Evolutionary conservation across 495 filamentous ascomycete genomes (phyloP).

Genomic region (Aspergillus mulundensis): DNA sequence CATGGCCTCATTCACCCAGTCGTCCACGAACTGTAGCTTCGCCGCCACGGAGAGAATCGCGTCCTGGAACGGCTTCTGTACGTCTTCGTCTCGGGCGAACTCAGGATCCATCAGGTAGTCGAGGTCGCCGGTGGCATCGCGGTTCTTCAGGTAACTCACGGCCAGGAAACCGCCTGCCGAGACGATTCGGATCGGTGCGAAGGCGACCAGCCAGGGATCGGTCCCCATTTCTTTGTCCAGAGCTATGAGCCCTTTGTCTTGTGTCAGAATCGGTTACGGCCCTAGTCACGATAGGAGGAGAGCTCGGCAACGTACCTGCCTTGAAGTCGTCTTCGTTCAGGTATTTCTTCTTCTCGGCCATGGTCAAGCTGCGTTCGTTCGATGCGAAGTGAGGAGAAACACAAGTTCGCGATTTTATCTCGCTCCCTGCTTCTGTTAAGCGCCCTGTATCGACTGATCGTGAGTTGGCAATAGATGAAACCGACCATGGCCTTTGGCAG

Average conservation of each 20-base stretch:
- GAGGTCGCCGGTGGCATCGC: slow-evolving; percentile 29
- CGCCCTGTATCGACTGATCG: too few species aligned
- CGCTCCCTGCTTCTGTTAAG: too few species aligned
- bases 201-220: slow-evolving; percentile 26
- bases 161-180: slow-evolving; percentile 29
- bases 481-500: too few species aligned
- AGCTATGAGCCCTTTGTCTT: slow-evolving; percentile 19
- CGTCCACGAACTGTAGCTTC: slow-evolving; percentile 17
- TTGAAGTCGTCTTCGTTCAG: background rate
- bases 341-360: background rate
- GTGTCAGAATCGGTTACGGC: background rate
- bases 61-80: slow-evolving; percentile 18
- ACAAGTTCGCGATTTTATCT: too few species aligned
- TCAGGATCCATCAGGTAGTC: slow-evolving; percentile 31
- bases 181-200: slow-evolving; percentile 31
- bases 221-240: slow-evolving; percentile 27
- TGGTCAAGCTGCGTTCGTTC: background rate
- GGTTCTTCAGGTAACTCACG: slow-evolving; percentile 22
- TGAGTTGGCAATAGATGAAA: too few species aligned
- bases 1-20: slow-evolving; percentile 30
- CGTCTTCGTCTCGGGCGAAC: slow-evolving; percentile 24
- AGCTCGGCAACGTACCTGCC: background rate
- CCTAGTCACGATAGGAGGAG: background rate
- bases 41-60: slow-evolving; percentile 17
- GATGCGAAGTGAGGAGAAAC: background rate